A percentile compares a stretch with the other conserved stretches of the same genome.
Evolutionary conservation across 1,284 basidiomycete genomes (phyloP).

Genomic region (Puccinia triticina): DNA sequence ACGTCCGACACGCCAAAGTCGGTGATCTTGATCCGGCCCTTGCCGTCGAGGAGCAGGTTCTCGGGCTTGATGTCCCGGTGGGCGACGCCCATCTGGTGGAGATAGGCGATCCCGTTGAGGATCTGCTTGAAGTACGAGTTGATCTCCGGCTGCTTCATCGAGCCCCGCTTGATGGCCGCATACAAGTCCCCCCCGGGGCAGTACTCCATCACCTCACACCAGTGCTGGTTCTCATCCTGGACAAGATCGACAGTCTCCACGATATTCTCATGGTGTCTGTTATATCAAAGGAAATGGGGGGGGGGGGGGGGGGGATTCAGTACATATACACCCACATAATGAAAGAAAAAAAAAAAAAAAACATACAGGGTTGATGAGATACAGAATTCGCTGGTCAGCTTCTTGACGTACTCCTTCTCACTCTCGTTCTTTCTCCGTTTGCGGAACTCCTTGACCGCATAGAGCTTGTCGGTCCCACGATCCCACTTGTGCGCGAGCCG

Average conservation of each 20-base stretch:
- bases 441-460: conserved; percentile 98
- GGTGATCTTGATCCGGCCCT: conserved; percentile 96
- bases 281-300: neutral
- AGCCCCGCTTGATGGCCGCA: conserved; percentile 95
- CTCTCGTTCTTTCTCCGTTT: conserved; percentile 97
- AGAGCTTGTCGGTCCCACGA: conserved; percentile 92
- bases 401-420: conserved; percentile 99
- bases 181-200: conserved; percentile 96
- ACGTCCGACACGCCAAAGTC: conserved; percentile 99
- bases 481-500: conserved; percentile 98
- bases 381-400: conserved; percentile 98
- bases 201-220: conserved; percentile 99
- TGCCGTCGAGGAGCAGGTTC: conserved; percentile 89
- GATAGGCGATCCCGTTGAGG: conserved; percentile 80
- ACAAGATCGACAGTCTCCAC: conserved; percentile 99
- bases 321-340: neutral
- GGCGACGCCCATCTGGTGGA: conserved; percentile 93
- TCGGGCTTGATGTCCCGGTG: conserved; percentile 98
- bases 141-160: conserved; percentile 90
- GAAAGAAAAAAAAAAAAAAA: neutral
- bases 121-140: conserved; percentile 99
- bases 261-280: conserved; percentile 69
- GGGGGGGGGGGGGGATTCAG: no score
- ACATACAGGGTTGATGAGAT: conserved; percentile 97
- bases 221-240: conserved; percentile 91